These are phyloP conservation scores for Globisporangium perplexum DNA, from an alignment of 352 stramenopile species.

Conservation along the genomic window DNA sequence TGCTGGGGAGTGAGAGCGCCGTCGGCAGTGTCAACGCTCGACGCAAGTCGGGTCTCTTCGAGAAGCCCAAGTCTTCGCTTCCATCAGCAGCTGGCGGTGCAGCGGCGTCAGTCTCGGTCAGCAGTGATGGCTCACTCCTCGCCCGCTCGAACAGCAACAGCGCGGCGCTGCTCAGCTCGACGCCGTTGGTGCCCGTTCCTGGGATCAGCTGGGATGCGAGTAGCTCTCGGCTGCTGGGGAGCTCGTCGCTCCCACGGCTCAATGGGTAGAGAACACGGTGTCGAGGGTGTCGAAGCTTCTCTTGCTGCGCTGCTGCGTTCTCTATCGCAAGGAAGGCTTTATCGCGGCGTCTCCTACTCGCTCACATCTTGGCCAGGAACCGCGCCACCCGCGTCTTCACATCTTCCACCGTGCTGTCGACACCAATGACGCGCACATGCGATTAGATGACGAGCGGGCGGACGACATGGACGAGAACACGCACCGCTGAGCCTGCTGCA, in stretches of 20 bases:
- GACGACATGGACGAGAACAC: not conserved
- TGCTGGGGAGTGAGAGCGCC: slow-evolving; percentile 19
- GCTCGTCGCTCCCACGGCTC: slow-evolving; percentile 12
- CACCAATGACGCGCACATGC: not conserved
- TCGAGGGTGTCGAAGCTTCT: not conserved
- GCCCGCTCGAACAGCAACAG: not conserved
- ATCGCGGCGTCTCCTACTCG: too few relatives aligned
- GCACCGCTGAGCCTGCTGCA: slow-evolving; percentile 45
- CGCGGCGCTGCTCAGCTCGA: not conserved
- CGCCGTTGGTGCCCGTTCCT: not conserved
- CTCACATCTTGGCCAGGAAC: slow-evolving; percentile 13
- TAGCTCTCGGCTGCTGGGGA: slow-evolving; percentile 4
- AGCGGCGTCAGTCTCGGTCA: not conserved
- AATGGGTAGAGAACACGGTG: slow-evolving; percentile 1
- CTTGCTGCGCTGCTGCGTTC: not conserved
- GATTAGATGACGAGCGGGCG: not conserved
- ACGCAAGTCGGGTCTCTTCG: slow-evolving; percentile 3
- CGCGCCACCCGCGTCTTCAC: slow-evolving; percentile 12
- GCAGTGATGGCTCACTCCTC: not conserved
- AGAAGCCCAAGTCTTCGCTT: slow-evolving; percentile 4
- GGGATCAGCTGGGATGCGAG: not conserved
- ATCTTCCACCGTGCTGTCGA: slow-evolving; percentile 4
- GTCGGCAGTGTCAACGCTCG: not conserved
- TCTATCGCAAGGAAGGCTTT: too few relatives aligned
- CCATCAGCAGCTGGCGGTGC: not conserved